Evolutionary conservation across 208 protist species (phyloP).

Genomic region (Tritrichomonas musculus): DNA sequence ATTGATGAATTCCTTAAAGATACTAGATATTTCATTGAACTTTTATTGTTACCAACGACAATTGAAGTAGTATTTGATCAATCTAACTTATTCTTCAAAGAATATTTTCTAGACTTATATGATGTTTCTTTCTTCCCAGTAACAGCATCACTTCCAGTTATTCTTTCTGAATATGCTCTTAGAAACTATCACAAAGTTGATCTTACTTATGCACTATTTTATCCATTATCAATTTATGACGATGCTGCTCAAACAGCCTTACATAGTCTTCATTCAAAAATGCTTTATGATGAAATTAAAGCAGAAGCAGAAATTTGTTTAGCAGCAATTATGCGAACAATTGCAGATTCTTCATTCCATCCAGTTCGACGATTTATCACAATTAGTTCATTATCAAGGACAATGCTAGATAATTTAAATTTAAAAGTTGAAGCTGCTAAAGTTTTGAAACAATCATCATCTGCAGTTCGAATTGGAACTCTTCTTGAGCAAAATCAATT

Average conservation of each 20-base stretch:
- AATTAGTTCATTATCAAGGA: background rate
- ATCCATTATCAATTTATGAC: constrained; percentile 15
- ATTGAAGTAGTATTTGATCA: background rate
- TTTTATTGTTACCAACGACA: background rate
- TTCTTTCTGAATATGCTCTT: background rate
- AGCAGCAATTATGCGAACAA: background rate
- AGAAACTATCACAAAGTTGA: background rate
- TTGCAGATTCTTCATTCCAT: background rate
- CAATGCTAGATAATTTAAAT: background rate
- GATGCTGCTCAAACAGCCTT: background rate
- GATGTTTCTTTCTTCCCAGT: constrained; percentile 11
- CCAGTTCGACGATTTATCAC: background rate
- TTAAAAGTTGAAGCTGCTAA: no score
- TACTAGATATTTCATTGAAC: background rate
- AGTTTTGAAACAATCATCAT: background rate
- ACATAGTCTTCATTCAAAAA: background rate
- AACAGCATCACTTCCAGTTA: background rate
- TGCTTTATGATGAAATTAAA: background rate
- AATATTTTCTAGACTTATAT: background rate
- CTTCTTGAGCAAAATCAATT: background rate
- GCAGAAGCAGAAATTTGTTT: constrained; percentile 9
- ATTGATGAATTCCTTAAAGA: background rate
- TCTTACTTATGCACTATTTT: background rate
- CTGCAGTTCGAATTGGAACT: background rate
- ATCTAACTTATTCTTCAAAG: constrained; percentile 5